Evolutionary conservation across 129 eudicot genomes (phyloP), one percentile per base, ranked within the genome.

Genomic region (Glebionis coronaria): DNA sequence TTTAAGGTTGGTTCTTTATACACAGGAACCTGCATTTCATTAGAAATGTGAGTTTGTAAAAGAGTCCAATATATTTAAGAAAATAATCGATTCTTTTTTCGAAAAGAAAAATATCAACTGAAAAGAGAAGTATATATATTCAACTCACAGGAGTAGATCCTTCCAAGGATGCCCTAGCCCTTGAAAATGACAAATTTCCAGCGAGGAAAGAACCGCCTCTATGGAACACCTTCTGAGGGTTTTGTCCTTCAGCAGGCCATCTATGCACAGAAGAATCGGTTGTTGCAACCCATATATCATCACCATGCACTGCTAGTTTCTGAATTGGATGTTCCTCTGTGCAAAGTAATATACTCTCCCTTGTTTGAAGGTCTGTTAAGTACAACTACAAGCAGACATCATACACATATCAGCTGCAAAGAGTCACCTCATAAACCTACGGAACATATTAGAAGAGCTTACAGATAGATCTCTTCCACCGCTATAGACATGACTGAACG

Each of bases 401-500:
- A 70, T 40, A 72, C 31, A 49, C 63, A n/a, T 16, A 58, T 69
- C 14, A 45, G 46, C 0, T 55, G 35, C 27, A 42, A 61, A 61
- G 23, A 63, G 16, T 42, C 53, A 5, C 6, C 11, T 20, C 9
- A 55, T 23, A 45, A 58, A 27, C 27, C 35, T 10, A 15, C 38
- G 20, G 8, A 31, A 9, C 63, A 67, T 71, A 28, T n/a, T 51
- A 78, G 13, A 63, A 69, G 19, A 44, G 81, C 95, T 88, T 78
- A 93, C 98, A 55, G 95, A 93, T 57, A 80, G 90, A 75, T 93
- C 99, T 61, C 97, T 82, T 71, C 99, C 99, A 72, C 99, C 99
- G 77, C 99, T 93, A 70, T 93, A 93, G 46, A 93, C 99, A 82
- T 93, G 99, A 60, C 90, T 93, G 80, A 93, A 93, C 9, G 88